A percentile compares a stretch with the other conserved stretches of the same genome.
These are phyloP conservation scores for Heliocybe sulcata DNA, from an alignment of 1,284 basidiomycete genomes.

Conservation along the genomic window DNA sequence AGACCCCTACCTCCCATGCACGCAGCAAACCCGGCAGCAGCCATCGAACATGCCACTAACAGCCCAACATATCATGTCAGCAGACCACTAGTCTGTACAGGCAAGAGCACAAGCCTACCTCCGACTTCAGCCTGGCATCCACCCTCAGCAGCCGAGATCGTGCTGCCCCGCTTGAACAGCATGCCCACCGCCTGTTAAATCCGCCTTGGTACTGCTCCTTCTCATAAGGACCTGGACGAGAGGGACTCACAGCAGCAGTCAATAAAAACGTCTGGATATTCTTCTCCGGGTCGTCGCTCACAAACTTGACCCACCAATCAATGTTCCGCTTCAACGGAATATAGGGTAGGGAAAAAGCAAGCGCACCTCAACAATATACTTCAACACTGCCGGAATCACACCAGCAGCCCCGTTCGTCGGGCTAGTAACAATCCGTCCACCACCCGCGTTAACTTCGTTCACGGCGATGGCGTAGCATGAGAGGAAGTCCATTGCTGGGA, in stretches of 20 bases:
- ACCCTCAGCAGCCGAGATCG: constrained; percentile 93
- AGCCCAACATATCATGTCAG: background rate
- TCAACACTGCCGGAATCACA: constrained; percentile 87
- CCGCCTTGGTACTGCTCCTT: background rate
- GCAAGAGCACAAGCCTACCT: constrained; percentile 33
- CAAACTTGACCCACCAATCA: constrained; percentile 45
- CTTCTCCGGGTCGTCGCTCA: constrained; percentile 84
- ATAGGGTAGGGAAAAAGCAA: constrained; percentile 6
- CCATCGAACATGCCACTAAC: constrained; percentile 85
- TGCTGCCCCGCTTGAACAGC: constrained; percentile 96
- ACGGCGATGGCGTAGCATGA: constrained; percentile 91
- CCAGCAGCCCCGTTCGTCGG: constrained; percentile 89
- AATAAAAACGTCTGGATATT: constrained; percentile 82
- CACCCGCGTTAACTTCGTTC: constrained; percentile 87
- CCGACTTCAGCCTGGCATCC: constrained; percentile 86
- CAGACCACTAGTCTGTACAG: background rate
- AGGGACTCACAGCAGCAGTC: constrained; percentile 62
- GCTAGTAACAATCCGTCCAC: constrained; percentile 91
- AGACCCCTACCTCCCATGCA: constrained; percentile 73
- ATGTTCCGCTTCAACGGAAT: background rate
- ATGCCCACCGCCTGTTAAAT: constrained; percentile 76
- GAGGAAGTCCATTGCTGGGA: constrained; percentile 92
- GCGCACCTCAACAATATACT: constrained; percentile 79
- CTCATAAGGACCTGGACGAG: background rate
- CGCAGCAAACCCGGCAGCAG: constrained; percentile 88